Conservation (phyloP, 2,329 filamentous ascomycete species). For the Annulohypoxylon truncatum region DNA sequence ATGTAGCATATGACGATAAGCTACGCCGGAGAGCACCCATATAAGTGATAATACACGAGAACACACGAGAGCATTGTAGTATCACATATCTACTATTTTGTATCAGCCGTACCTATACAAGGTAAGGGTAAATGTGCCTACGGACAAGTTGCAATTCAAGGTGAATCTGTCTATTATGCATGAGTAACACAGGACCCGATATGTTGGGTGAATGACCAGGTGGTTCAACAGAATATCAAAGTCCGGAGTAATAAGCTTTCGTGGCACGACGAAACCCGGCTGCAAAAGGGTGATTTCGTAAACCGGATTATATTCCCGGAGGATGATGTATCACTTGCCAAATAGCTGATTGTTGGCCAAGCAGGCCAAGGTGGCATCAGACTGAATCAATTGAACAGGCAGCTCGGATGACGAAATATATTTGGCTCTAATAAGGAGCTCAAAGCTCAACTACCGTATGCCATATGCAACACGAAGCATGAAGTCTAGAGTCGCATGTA, state of each 20-base stretch:
- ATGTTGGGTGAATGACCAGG: slow-evolving; percentile 10
- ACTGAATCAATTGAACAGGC: slow-evolving; percentile 3
- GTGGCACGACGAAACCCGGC: slow-evolving; percentile 7
- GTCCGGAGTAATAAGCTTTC: slow-evolving; percentile 14
- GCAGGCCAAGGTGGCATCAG: not conserved
- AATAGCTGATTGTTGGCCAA: not conserved
- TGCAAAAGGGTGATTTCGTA: slow-evolving; percentile 1
- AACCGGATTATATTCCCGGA: not conserved
- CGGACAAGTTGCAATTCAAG: not conserved
- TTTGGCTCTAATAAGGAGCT: slow-evolving; percentile 17
- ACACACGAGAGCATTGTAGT: not conserved
- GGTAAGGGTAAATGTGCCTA: slow-evolving; percentile 27
- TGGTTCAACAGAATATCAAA: slow-evolving; percentile 6
- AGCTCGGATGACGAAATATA: slow-evolving; percentile 8
- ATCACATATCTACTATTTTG: not conserved
- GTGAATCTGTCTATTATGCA: not conserved
- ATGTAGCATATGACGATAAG: not conserved
- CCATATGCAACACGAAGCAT: slow-evolving; percentile 8
- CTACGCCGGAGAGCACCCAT: slow-evolving; percentile 5
- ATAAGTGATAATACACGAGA: not conserved
- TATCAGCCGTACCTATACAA: not conserved
- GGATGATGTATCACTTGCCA: not conserved
- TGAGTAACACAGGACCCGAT: slow-evolving; percentile 14
- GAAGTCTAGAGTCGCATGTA: not conserved
- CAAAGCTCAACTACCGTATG: slow-evolving; percentile 16